These are phyloP conservation scores for Xylaria multiplex DNA, from an alignment of 2,329 filamentous ascomycete genomes.

Conservation along the genomic window DNA sequence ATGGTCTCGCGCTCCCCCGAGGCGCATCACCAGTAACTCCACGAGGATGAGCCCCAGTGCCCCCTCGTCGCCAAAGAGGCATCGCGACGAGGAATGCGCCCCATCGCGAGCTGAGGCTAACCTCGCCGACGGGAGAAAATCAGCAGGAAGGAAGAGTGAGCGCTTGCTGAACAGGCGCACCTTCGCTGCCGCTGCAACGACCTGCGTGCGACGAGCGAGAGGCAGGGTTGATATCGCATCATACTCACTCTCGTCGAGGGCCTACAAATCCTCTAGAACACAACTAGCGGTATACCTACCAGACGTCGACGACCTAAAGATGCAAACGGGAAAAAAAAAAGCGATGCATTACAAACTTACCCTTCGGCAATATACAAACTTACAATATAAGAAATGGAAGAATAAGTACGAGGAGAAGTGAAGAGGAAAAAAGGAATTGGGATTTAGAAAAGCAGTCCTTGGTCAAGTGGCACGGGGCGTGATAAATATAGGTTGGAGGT, in stretches of 20 bases:
- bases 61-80: neutral
- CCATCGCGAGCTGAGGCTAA: neutral
- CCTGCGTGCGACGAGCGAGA: conserved; percentile 9
- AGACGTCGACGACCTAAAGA: neutral
- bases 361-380: neutral
- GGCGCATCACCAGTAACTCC: too few relatives aligned
- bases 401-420: neutral
- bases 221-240: neutral
- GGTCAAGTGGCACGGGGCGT: conserved; percentile 14
- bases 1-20: too few relatives aligned
- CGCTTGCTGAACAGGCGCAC: conserved; percentile 4
- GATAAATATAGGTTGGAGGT: conserved; percentile 27
- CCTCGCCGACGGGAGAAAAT: neutral
- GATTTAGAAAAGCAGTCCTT: neutral
- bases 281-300: neutral
- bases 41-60: neutral
- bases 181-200: neutral
- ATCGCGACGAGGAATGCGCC: neutral
- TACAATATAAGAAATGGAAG: neutral
- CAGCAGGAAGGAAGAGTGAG: neutral
- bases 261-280: neutral
- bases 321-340: neutral
- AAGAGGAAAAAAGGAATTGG: conserved; percentile 1
- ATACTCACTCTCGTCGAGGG: neutral
- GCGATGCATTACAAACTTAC: conserved; percentile 14